Base-by-base conservation (phyloP, 441 rosid genomes). In the Erysimum pusillum region DNA sequence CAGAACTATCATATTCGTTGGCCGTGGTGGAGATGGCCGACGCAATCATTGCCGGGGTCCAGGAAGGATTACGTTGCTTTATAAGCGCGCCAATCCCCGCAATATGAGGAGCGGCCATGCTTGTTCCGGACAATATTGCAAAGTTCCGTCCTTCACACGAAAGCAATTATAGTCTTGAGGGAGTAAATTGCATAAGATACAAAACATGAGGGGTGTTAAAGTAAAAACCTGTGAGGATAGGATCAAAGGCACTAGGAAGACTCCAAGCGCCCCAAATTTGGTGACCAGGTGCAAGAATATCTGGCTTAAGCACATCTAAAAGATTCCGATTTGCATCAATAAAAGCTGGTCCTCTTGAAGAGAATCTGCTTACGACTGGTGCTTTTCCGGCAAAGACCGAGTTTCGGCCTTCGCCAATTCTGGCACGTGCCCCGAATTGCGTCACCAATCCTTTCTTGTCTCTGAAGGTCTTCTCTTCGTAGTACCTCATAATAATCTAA, bases 101-200 rank as follows among this genome's bases (percentile, higher is more conserved):
- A 7, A 88, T 68, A 62, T 96, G 99, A 68, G 98, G 97, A 28
- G 97, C 77, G 0, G 98, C 98, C 99, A 93, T 93, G 83, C 99
- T 96, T 4, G 98, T 91, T 39, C 98, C 99, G 0, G 99, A 96
- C 58, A 91, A 48, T 54, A 96, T 71, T 1, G 98, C 98, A 68
- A 88, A 96, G 59, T 64, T 86, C 52, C 83, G 61, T 46, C 98
- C 99, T 94, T 49, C 41, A 9, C 59, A 34, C 7, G 18, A 54
- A 36, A 36, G 31, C 56, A 44, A 59, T 14, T 9, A 9, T 28
- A 51, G 67, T 17, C 39, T 17, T 13, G 12, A 45, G 31, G 44
- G 28, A 36, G 11, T 13, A 17, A 3, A 46, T n/a, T 18, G n/a
- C 17, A 64, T 45, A 56, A 13, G 22, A 28, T 65, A 67, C 15